Evolutionary conservation across 371 early-diverging fungal genomes (phyloP).

Genomic region (Apophysomyces trapeziformis): DNA sequence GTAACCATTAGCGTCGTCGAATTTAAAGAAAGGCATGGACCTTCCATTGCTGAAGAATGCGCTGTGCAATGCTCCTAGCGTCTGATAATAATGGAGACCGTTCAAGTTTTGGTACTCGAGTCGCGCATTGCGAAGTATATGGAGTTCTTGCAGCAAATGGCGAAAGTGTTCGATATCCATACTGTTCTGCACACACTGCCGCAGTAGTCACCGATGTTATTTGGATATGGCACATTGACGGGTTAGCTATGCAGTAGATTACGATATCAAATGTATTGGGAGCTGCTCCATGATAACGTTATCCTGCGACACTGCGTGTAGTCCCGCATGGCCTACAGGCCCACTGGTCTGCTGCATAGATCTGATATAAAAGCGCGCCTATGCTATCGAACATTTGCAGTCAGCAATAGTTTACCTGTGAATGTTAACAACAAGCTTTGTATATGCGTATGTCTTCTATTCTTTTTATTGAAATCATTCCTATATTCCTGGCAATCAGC

Average conservation of each 20-base stretch:
- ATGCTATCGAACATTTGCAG: too few relatives aligned
- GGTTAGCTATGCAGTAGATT: conserved; percentile 5
- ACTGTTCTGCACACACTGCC: conserved; percentile 19
- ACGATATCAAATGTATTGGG: conserved; percentile 13
- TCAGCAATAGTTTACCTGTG: conserved; percentile 1
- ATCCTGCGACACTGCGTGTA: conserved; percentile 7
- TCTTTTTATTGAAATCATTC: background rate
- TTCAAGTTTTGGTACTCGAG: conserved; percentile 15
- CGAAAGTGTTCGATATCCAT: conserved; percentile 18
- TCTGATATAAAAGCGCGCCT: conserved; percentile 23
- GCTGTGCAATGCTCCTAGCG: background rate
- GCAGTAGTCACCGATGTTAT: conserved; percentile 15
- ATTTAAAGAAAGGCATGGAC: conserved; percentile 1
- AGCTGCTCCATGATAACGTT: conserved; percentile 12
- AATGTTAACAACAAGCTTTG: conserved; percentile 13
- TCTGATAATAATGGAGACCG: background rate
- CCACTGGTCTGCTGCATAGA: conserved; percentile 18
- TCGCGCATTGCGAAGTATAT: conserved; percentile 8
- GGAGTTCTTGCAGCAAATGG: conserved; percentile 21
- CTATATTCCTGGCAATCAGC: too few relatives aligned
- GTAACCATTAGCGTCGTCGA: conserved; percentile 13
- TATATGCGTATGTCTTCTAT: conserved; percentile 1
- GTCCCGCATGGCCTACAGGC: too few relatives aligned
- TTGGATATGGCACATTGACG: conserved; percentile 25
- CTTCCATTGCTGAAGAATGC: background rate